Base-by-base conservation (phyloP, 1,139 yeast genomes). In the Candida labiduridarum region DNA sequence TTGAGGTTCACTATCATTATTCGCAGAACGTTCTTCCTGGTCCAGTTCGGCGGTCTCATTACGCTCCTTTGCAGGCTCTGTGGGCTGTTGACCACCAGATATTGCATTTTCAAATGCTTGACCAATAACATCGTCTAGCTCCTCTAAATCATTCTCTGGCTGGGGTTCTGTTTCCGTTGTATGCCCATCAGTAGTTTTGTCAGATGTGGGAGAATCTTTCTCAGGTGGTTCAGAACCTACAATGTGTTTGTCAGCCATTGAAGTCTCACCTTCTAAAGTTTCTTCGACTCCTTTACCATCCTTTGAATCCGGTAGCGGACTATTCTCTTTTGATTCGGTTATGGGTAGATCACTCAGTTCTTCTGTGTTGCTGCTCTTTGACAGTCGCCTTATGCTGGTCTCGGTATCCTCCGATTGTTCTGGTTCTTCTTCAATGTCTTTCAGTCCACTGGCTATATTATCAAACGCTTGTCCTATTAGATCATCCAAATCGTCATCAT, bases 391-490 rank as follows among this genome's bases (percentile, higher is more conserved):
- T 34, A 15, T 14, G 10, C 35, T 31, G 12, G 9, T 25, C 29
- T 25, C 29, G 8, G 29, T 9, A 25, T 34, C 6, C 4, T 14
- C 36, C 16, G 22, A 18, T 35, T 35, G 16, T 10, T 34, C 16
- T 19, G 8, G 16, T 27, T 36, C 35, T 3, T 44, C n/a, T 18
- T 19, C n/a, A 12, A 16, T 25, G 10, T 38, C 38, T 38, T 39
- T 16, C 36, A 18, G 48, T 27, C 19, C 40, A 29, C 35, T 35
- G 39, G 36, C 39, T 33, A 50, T 31, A 39, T 48, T 47, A 39
- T 49, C 55, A 45, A 65, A 59, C 2, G 68, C 67, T 46, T 58
- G 55, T 3, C 67, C 66, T 19, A 65, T 65, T 9, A 67, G 67
- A 41, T 60, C 62, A 19, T 62, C 59, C 16, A 63, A 52, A 35